phyloP scores from a whole-genome alignment of 306 rosid species.

The Sicyos edulis region DNA sequence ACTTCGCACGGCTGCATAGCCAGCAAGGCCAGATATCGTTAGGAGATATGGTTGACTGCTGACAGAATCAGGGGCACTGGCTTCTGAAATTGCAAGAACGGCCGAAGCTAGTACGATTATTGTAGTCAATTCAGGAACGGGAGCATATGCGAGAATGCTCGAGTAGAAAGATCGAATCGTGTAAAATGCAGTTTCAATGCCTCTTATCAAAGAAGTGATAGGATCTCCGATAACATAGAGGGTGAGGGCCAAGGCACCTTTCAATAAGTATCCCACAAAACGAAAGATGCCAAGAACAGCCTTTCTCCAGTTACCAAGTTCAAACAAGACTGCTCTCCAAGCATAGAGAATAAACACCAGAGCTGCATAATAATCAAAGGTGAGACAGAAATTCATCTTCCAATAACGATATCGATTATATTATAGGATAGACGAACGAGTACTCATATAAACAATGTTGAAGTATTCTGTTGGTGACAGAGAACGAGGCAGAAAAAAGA shows the following conservation, averaged over 20 bases:
- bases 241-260: slow-evolving; percentile 48
- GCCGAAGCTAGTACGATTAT: slow-evolving; percentile 55
- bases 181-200: slow-evolving; percentile 52
- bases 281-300: too few species aligned
- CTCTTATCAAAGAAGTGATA: slow-evolving; percentile 49
- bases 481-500: too few species aligned
- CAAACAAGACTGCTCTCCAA: slow-evolving; percentile 92
- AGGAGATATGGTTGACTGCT: slow-evolving; percentile 63
- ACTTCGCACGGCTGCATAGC: slow-evolving; percentile 68
- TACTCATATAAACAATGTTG: too few species aligned
- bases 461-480: too few species aligned
- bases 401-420: background rate
- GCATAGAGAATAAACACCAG: slow-evolving; percentile 66
- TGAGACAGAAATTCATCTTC: slow-evolving; percentile 9
- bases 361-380: slow-evolving; percentile 40
- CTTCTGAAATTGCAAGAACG: slow-evolving; percentile 73
- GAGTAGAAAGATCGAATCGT: slow-evolving; percentile 63
- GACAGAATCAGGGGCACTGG: slow-evolving; percentile 52
- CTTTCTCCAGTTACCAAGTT: slow-evolving; percentile 28
- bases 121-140: slow-evolving; percentile 52
- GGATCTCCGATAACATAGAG: slow-evolving; percentile 74
- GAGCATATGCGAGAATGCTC: slow-evolving; percentile 61
- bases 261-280: slow-evolving; percentile 33
- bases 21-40: slow-evolving; percentile 62
- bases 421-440: too few species aligned